phyloP scores from a whole-genome alignment of 345 rosid genomes.

The Acer saccharum region DNA sequence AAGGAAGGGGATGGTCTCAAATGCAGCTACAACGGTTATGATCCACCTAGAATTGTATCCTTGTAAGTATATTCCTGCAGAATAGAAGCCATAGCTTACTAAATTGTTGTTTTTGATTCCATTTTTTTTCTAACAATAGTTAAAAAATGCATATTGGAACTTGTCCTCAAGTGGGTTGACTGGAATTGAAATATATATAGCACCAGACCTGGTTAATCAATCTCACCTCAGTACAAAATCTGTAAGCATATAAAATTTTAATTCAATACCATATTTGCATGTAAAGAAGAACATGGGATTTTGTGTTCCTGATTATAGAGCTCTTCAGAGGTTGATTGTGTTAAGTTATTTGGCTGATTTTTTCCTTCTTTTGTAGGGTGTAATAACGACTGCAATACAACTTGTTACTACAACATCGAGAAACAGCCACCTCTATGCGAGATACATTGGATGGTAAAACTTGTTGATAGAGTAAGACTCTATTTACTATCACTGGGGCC shows the following conservation, averaged over 20 bases:
- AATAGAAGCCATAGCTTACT: neutral
- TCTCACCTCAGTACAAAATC: slow-evolving; percentile 17
- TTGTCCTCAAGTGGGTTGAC: slow-evolving; percentile 22
- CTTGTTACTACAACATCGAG: too few relatives aligned
- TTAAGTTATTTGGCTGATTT: too few relatives aligned
- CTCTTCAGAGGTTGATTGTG: too few relatives aligned
- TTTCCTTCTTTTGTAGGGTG: too few relatives aligned
- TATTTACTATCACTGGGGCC: too few relatives aligned
- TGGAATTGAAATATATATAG: slow-evolving; percentile 6
- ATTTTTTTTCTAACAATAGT: neutral
- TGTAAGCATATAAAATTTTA: slow-evolving; percentile 22
- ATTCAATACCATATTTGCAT: neutral
- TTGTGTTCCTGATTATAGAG: too few relatives aligned
- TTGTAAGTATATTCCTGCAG: neutral
- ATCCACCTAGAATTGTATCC: neutral
- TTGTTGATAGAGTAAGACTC: too few relatives aligned
- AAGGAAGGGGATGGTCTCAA: slow-evolving; percentile 60
- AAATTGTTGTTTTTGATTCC: neutral
- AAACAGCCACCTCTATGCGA: too few relatives aligned
- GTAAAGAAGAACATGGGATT: too few relatives aligned
- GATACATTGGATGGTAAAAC: too few relatives aligned
- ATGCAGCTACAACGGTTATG: neutral
- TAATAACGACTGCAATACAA: too few relatives aligned
- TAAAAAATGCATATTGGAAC: slow-evolving; percentile 16
- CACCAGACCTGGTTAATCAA: slow-evolving; percentile 10